A percentile compares a stretch with the other conserved stretches of the same genome.
Conservation (phyloP, 2,329 filamentous ascomycete species). For the Remersonia thermophila region DNA sequence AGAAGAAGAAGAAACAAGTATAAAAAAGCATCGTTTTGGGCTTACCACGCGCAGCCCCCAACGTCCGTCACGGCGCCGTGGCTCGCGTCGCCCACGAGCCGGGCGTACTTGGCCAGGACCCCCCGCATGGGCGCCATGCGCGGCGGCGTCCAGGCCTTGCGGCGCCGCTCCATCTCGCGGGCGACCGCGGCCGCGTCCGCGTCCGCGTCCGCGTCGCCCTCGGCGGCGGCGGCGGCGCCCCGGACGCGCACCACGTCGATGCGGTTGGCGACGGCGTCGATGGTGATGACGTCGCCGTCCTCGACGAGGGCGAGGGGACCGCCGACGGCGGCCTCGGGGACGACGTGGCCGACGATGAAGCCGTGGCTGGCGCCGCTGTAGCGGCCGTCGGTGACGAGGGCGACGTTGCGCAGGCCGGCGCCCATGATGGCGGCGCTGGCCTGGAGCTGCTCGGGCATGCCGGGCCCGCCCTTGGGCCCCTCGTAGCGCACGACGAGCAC, state of each 20-base stretch:
- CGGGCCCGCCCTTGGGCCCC: constrained; percentile 82
- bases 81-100: constrained; percentile 79
- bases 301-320: constrained; percentile 75
- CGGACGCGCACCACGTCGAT: constrained; percentile 53
- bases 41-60: constrained; percentile 18
- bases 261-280: constrained; percentile 69
- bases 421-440: constrained; percentile 88
- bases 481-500: constrained; percentile 89
- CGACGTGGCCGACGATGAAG: constrained; percentile 88
- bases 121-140: constrained; percentile 65
- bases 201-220: no score
- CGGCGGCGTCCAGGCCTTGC: constrained; percentile 54
- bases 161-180: constrained; percentile 46
- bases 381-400: constrained; percentile 81
- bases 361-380: constrained; percentile 84
- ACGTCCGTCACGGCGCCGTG: constrained; percentile 80
- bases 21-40: no score
- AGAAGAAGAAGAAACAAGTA: not conserved
- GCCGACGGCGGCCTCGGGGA: constrained; percentile 78
- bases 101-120: constrained; percentile 79
- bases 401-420: constrained; percentile 74
- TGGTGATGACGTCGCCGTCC: constrained; percentile 73
- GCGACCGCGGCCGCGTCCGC: no score
- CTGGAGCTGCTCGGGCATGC: constrained; percentile 91
- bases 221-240: constrained; percentile 27